Evolutionary conservation across 495 filamentous ascomycete species (phyloP), one percentile per base, ranked within the genome.

Genomic region (Pseudomonodictys pantanalensis): DNA sequence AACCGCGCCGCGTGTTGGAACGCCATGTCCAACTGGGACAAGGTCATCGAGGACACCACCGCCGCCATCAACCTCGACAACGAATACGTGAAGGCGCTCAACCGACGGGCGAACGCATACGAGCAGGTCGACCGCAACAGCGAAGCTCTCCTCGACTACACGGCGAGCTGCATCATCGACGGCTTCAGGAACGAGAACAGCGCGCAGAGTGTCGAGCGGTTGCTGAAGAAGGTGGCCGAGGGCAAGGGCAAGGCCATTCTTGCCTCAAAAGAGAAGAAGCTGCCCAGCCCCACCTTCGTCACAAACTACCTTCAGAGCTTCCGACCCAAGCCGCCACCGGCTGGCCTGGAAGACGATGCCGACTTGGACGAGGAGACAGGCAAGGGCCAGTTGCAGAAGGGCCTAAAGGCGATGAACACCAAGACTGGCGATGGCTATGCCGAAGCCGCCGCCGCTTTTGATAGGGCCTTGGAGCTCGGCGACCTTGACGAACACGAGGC

Each of bases 251-350:
- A 91, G 74, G 83, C 80, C 28, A 96, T 99, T 58, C 74, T 99
- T 44, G 84, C 80, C 38, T 77, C 77, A 47, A 90, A 90, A 71
- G 85, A 83, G 67, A 87, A 87, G 75, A 91, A 86, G 75, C 79
- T 99, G 8, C 93, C 95, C 1, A 96, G 91, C 71, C 83, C 92
- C 2, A 97, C 91, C 2, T 97, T 97, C 60, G 92, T 97, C 45
- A 91, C 89, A 62, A 99, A 99, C 78, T 99, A 97, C 74, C 86
- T 99, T 15, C 93, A 97, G 73, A 97, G 93, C 75, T 99, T 97
- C 86, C 86, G 93, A 48, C 75, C 83, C 43, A 86, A 85, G 72
- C 76, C 85, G 30, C 83, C 89, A 10, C 93, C 93, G 10, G 80
- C 79, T 56, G 95, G 92, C 20, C 76, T 99, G 52, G 91, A 92